Conservation (phyloP, 2,329 filamentous ascomycete genomes). For the Botrytis pseudocinerea region DNA sequence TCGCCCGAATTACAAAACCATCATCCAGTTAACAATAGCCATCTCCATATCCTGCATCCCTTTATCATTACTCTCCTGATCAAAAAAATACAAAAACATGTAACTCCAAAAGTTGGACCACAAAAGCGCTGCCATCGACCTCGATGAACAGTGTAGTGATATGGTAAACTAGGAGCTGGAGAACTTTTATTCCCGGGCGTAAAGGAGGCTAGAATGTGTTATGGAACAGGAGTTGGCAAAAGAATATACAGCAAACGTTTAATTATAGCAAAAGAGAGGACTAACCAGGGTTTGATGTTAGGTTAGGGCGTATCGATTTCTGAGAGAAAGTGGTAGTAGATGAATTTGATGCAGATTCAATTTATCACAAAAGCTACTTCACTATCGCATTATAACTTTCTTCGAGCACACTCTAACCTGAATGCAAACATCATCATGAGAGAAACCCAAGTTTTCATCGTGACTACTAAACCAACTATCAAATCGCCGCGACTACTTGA, state of each 20-base stretch:
- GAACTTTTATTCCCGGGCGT: not conserved
- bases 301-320: not conserved
- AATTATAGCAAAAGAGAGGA: not conserved
- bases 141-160: not conserved
- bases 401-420: no score
- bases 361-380: not conserved
- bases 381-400: no score
- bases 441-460: not conserved
- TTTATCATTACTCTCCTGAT: no score
- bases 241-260: not conserved
- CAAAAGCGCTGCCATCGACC: not conserved
- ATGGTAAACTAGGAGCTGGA: not conserved
- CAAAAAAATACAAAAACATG: accelerated
- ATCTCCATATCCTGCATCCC: no score
- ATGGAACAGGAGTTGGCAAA: not conserved
- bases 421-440: not conserved
- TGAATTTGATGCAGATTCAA: not conserved
- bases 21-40: not conserved
- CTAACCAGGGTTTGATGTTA: not conserved
- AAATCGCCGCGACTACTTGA: not conserved
- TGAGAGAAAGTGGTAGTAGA: not conserved
- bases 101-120: not conserved
- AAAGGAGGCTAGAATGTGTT: accelerated
- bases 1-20: not conserved
- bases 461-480: not conserved